Evolutionary conservation across 2,329 filamentous ascomycete genomes (phyloP), one percentile per base, ranked within the genome.

Genomic region (Hypoxylon sp.): DNA sequence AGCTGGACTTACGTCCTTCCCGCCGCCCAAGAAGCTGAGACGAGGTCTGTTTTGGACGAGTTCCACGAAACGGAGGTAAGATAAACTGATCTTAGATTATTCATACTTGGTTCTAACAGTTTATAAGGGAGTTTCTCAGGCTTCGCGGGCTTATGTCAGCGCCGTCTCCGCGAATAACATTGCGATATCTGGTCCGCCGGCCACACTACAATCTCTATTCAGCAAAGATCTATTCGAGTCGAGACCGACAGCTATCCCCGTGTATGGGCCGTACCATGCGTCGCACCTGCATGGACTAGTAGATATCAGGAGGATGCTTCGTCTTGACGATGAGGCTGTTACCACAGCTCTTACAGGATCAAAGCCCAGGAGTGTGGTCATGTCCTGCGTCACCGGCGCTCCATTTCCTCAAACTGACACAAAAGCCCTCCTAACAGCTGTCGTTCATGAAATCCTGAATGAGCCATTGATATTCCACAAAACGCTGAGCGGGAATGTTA

Each of bases 1-100:
- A 80, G 81, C 63, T 90, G 87, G 87, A 87, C 86, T 5, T 83
- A 81, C 49, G 81, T 88, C 56, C 76, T 88, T 43, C 75, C 83
- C n/a, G 79, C 77, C 32, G 72, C 79, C 31, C 76, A 73, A 31
- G 79, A 84, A 57, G 67, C 75, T 25, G 73, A 78, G 13, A 80
- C 80, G 3, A 76, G 74, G 61, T 71, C 70, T 30, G 74, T 76
- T 9, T 73, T 88, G 7, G 71, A 69, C 31, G 73, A 76, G n/a
- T 89, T 88, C 71, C 80, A 88, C 68, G 67, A 74, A 51, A 69
- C 76, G 34, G 77, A 80, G 60, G 79, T 81, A 61, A 67, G 73
- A 59, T 42, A 36, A 12, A 5, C 9, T 16, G 3, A 15, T 15
- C 15, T 19, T 12, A 2, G 9, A 5, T 2, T 32, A 25, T 16